phyloP scores from a whole-genome alignment of 2,329 filamentous ascomycete species.

The Aureobasidium pullulans region DNA sequence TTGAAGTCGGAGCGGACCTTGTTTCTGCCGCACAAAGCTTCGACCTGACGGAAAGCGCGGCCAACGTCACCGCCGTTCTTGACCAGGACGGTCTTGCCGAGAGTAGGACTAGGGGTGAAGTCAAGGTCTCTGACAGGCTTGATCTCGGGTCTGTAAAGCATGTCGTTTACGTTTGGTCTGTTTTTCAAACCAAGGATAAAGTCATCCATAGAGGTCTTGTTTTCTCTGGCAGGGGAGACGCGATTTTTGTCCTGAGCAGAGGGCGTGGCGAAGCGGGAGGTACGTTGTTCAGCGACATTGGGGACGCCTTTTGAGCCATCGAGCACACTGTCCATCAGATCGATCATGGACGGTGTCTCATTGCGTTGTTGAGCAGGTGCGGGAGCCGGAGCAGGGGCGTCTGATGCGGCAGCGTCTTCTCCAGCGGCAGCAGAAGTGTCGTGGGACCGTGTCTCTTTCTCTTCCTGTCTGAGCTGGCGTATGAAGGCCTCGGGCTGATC shows the following conservation, averaged over 20 bases:
- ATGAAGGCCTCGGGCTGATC: conserved; percentile 8
- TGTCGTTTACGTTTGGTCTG: not conserved
- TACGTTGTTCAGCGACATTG: conserved; percentile 19
- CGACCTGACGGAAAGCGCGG: conserved; percentile 39
- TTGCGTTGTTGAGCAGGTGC: conserved; percentile 1
- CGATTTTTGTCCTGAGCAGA: conserved; percentile 18
- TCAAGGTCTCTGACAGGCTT: not conserved
- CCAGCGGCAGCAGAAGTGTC: not conserved
- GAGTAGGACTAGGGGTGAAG: conserved; percentile 24
- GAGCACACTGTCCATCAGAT: conserved; percentile 24
- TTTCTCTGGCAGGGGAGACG: conserved; percentile 12
- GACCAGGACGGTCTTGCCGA: conserved; percentile 35
- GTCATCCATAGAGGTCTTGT: conserved; percentile 7
- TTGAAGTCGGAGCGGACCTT: conserved; percentile 48
- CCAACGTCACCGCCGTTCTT: conserved; percentile 39
- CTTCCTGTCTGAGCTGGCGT: not conserved
- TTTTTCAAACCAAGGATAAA: conserved; percentile 15
- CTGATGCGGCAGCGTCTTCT: not conserved
- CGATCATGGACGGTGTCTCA: conserved; percentile 16
- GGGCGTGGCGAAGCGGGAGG: conserved; percentile 23
- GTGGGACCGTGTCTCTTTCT: not conserved
- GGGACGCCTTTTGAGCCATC: conserved; percentile 24
- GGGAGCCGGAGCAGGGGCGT: conserved; percentile 17
- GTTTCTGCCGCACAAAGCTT: conserved; percentile 45
- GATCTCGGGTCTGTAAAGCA: conserved; percentile 6